These are phyloP conservation scores for Leishmania tropica DNA, from an alignment of 208 protist species.

Conservation along the genomic window DNA sequence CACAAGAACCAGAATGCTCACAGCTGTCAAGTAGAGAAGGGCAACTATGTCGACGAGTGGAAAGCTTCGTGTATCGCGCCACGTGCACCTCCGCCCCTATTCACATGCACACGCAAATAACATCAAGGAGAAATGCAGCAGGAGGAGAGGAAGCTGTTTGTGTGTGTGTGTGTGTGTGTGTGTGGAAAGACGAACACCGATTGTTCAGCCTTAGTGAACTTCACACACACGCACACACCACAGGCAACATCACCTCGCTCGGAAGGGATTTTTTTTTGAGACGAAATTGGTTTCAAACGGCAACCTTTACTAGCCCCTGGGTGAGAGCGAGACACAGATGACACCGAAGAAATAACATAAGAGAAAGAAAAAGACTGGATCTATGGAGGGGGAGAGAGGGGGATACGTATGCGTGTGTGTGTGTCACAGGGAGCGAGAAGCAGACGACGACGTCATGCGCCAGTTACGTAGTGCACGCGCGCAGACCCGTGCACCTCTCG, in stretches of 20 bases:
- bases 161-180: not conserved
- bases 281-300: too few relatives aligned
- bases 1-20: not conserved
- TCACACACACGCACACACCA: not conserved
- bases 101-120: not conserved
- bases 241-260: not conserved
- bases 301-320: not conserved
- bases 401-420: not conserved
- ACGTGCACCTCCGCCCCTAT: not conserved
- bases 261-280: not conserved
- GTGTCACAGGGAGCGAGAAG: not conserved
- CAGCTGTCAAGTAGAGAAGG: not conserved
- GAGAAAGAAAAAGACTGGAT: constrained; percentile 17
- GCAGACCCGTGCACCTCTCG: not conserved
- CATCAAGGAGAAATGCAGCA: not conserved
- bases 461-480: not conserved
- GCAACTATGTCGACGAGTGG: not conserved
- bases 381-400: constrained; percentile 7
- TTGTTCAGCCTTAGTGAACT: not conserved
- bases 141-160: not conserved
- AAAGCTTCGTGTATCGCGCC: not conserved
- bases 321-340: not conserved
- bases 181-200: not conserved
- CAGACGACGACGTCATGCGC: not conserved
- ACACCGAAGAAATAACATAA: constrained; percentile 10